Evolutionary conservation across 78 protist genomes (phyloP), one percentile per base, ranked within the genome.

Genomic region (Parvularia atlantis): DNA sequence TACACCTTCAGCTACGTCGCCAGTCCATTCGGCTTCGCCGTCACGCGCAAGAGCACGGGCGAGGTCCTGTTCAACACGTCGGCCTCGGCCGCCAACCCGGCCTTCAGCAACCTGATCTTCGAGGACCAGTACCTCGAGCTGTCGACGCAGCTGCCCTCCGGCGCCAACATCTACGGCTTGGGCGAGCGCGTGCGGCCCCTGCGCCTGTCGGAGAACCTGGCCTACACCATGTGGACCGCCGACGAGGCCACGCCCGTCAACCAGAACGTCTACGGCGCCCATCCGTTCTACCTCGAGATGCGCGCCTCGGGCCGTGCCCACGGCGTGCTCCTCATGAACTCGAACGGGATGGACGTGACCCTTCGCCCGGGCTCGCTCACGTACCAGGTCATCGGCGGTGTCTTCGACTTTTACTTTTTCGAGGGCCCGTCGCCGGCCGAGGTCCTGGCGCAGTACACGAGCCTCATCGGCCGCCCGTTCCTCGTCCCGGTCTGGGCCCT

Each of bases 221-320:
- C 74, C 30, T 77, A 83, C 63, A 77, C 88, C 20, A 19, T 77
- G 28, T 83, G 70, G 65, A 53, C 58, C 1, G 61, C 35, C 37
- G 88, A 83, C 54, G 65, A 57, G 50, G 83, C 77, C 46, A 83
- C 83, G 24, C 76, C 82, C 7, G 58, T 31, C 35, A 36, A 36
- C 26, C 30, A 71, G 36, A 83, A 87, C 69, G 39, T 79, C 28
- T 87, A 87, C 64, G 92, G 92, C 39, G 54, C 78, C 33, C 92
- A 87, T 74, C 92, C 92, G 39, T 83, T 83, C 71, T 76, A 80
- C 71, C 35, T 83, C 44, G 59, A 81, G 39, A 44, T 75, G 31
- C 64, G 37, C 11, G 20, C 41, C 26, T 7, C 14, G 31, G 88
- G 88, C 28, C 50, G 43, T 58, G 80, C 85, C 31, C 72, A 82